Evolutionary conservation across 2,329 filamentous ascomycete genomes (phyloP), one percentile per base, ranked within the genome.

Genomic region (Myriosclerotinia scirpicola): DNA sequence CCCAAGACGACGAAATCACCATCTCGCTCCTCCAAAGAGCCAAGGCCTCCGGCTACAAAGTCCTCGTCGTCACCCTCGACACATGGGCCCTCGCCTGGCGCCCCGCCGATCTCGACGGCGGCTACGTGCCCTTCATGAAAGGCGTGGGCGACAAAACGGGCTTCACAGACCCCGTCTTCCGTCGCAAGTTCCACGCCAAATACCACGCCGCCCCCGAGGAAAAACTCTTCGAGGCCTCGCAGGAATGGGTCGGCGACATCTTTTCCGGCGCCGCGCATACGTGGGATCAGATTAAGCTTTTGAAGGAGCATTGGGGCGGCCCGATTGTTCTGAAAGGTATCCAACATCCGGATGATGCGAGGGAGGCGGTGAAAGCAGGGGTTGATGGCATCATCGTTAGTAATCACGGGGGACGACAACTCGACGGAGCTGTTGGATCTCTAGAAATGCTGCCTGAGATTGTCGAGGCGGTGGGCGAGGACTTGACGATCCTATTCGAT

Each of bases 61-160:
- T 87, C 0, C 80, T 92, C 0, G 84, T 92, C 8, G 87, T 93
- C 0, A 93, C 90, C 0, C 80, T 92, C 0, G 90, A 93, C 76
- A 92, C 89, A 0, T 90, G 86, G 77, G 82, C 83, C 15, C 80
- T 92, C 46, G 84, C 83, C 0, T 93, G 89, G 89, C 81, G 90
- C 48, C 89, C 89, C 0, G 81, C 80, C 0, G 89, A 92, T 73
- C 81, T 92, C 5, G 88, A 91, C 69, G 81, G 82, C 17, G 84
- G 80, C 3, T 89, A 85, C 71, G 72, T 86, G 0, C 84, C 87
- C 0, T 90, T 90, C 69, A 77, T 87, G 38, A 81, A 79, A 50
- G 84, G 85, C 0, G 75, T 84, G 12, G 89, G 89, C 2, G 83
- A 85, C 61, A 80, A 83, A 54, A 81, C 88, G 2, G 89, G 88